These are phyloP conservation scores for Collybiopsis luxurians DNA, from an alignment of 768 basidiomycete genomes.

Conservation along the genomic window DNA sequence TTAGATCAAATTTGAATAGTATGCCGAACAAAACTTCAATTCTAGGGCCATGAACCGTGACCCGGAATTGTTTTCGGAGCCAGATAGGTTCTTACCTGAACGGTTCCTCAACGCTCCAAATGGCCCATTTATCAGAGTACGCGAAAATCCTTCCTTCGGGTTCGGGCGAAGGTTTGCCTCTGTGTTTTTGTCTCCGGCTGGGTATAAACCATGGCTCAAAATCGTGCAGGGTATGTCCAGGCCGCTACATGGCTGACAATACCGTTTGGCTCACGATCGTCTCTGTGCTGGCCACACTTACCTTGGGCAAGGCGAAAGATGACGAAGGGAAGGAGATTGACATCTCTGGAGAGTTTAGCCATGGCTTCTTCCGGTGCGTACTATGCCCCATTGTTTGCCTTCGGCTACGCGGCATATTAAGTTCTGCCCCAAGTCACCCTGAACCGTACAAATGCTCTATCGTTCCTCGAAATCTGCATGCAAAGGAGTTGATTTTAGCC, in stretches of 20 bases:
- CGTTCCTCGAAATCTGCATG: constrained; percentile 25
- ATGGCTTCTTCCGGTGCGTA: not conserved
- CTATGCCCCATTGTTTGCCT: not conserved
- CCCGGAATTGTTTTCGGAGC: too few relatives aligned
- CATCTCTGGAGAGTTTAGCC: not conserved
- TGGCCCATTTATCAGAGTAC: too few relatives aligned
- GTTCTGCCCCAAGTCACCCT: constrained; percentile 21
- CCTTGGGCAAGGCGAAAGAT: not conserved
- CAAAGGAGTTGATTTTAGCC: constrained; percentile 19
- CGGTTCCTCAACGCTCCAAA: too few relatives aligned
- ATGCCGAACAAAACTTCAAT: not conserved
- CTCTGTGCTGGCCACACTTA: not conserved
- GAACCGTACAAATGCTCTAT: constrained; percentile 26
- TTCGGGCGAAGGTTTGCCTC: not conserved
- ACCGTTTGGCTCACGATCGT: not conserved
- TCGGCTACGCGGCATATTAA: not conserved
- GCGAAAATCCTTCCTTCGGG: too few relatives aligned
- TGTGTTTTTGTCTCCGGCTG: not conserved
- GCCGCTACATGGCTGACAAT: not conserved
- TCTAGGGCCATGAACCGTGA: constrained; percentile 16
- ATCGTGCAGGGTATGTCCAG: not conserved
- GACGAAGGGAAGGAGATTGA: not conserved
- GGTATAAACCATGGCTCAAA: not conserved
- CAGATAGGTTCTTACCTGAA: too few relatives aligned
- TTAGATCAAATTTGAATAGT: not conserved